These are phyloP conservation scores for Melampsora allii-populina DNA, from an alignment of 1,284 basidiomycete genomes.

Conservation along the genomic window DNA sequence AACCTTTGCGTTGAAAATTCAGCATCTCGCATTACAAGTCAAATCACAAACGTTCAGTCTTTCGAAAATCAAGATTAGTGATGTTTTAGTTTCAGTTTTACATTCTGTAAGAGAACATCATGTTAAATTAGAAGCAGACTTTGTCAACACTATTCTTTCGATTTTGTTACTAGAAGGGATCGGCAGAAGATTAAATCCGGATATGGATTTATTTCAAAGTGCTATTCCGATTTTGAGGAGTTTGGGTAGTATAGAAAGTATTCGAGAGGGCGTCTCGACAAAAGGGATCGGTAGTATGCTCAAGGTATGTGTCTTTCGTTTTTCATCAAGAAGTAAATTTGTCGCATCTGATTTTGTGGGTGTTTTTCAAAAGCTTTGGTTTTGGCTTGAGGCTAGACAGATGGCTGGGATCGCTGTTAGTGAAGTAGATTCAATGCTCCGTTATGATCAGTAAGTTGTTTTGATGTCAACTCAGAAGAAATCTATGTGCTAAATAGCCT, in stretches of 20 bases:
- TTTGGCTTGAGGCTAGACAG: slow-evolving; percentile 29
- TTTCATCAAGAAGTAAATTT: slow-evolving; percentile 2
- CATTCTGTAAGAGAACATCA: slow-evolving; percentile 85
- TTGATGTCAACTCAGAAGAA: not conserved
- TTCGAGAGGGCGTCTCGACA: slow-evolving; percentile 58
- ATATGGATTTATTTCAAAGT: slow-evolving; percentile 87
- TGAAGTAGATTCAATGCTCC: slow-evolving; percentile 30
- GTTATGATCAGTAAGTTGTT: slow-evolving; percentile 33
- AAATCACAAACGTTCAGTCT: slow-evolving; percentile 96
- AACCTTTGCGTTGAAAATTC: slow-evolving; percentile 95
- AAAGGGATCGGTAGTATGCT: slow-evolving; percentile 73
- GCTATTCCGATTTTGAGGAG: slow-evolving; percentile 84
- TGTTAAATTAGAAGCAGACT: slow-evolving; percentile 98
- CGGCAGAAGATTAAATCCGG: slow-evolving; percentile 86
- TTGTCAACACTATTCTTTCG: slow-evolving; percentile 58
- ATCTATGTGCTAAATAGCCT: not conserved
- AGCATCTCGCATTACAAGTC: slow-evolving; percentile 86
- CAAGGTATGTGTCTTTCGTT: slow-evolving; percentile 61
- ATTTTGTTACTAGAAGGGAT: slow-evolving; percentile 94
- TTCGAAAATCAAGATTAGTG: slow-evolving; percentile 90
- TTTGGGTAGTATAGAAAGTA: slow-evolving; percentile 71
- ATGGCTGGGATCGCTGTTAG: slow-evolving; percentile 21
- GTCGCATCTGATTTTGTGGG: not conserved
- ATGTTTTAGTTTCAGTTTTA: slow-evolving; percentile 83
- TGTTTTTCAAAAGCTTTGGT: slow-evolving; percentile 14